These are phyloP conservation scores for Lentinula guzmanii DNA, from an alignment of 768 basidiomycete species.

Conservation along the genomic window DNA sequence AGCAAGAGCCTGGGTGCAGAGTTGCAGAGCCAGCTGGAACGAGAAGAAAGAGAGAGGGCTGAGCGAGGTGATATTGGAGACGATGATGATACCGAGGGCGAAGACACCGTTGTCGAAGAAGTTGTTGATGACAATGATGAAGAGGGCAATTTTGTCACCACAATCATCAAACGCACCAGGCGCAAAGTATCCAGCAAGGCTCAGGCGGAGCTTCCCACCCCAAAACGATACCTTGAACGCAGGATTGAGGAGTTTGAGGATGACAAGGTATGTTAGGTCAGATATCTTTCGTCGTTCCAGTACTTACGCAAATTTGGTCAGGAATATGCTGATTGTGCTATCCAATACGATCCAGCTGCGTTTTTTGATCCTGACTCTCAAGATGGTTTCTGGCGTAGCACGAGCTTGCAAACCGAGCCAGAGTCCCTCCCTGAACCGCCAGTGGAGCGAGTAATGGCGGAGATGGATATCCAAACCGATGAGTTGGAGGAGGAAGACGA, in stretches of 20 bases:
- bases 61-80: slow-evolving; percentile 33
- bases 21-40: slow-evolving; percentile 37
- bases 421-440: slow-evolving; percentile 17
- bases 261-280: neutral
- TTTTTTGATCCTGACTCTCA: slow-evolving; percentile 25
- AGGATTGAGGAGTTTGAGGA: slow-evolving; percentile 1
- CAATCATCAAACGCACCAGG: neutral
- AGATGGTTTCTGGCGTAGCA: slow-evolving; percentile 18
- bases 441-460: slow-evolving; percentile 33
- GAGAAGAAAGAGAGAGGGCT: slow-evolving; percentile 22
- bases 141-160: neutral
- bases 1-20: slow-evolving; percentile 77
- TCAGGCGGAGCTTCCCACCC: slow-evolving; percentile 50
- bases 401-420: slow-evolving; percentile 57
- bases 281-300: neutral
- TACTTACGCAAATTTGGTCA: slow-evolving; percentile 45
- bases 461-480: slow-evolving; percentile 65
- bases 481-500: slow-evolving; percentile 38
- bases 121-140: slow-evolving; percentile 28
- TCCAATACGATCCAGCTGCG: slow-evolving; percentile 60
- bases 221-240: slow-evolving; percentile 22
- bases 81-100: slow-evolving; percentile 54
- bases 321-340: slow-evolving; percentile 70
- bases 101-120: slow-evolving; percentile 87
- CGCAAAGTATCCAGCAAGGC: slow-evolving; percentile 49